Conservation (phyloP, 2,329 filamentous ascomycete species). For the Macrophomina phaseolina region DNA sequence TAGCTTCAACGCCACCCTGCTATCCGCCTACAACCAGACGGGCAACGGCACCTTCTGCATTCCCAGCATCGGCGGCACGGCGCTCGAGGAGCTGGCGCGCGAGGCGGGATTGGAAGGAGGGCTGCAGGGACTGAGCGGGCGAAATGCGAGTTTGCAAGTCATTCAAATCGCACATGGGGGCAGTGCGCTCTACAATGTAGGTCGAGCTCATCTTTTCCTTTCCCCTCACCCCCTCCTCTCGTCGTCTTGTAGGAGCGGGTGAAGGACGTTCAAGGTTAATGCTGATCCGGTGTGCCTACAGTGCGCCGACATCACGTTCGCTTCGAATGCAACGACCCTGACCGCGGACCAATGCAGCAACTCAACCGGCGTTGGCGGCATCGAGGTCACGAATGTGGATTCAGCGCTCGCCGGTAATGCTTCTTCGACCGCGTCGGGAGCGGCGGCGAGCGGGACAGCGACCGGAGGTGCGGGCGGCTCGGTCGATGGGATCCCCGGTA, state of each 20-base stretch:
- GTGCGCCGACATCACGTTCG: conserved; percentile 54
- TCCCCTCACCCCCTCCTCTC: too few species aligned
- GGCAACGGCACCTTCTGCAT: conserved; percentile 56
- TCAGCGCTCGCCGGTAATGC: background rate
- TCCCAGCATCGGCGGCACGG: conserved; percentile 40
- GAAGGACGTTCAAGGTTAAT: too few species aligned
- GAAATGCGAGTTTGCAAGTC: conserved; percentile 52
- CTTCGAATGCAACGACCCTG: conserved; percentile 44
- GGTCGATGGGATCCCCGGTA: background rate
- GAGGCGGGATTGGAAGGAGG: conserved; percentile 35
- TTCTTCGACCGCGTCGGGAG: background rate
- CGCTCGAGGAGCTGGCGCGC: conserved; percentile 29
- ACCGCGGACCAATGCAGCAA: conserved; percentile 47
- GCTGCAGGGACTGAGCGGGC: conserved; percentile 40
- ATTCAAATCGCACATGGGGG: conserved; percentile 50
- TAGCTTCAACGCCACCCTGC: conserved; percentile 53
- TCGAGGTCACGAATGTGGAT: conserved; percentile 23
- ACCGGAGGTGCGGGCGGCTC: background rate
- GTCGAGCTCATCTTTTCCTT: conserved; percentile 25
- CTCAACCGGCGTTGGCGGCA: conserved; percentile 46
- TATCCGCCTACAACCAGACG: conserved; percentile 55
- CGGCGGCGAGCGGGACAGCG: background rate
- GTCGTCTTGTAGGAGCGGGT: too few species aligned
- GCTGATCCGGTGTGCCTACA: conserved; percentile 28
- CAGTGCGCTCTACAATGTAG: conserved; percentile 51